Conservation (phyloP, 1,284 basidiomycete species). For the Leccinum fuscescens region DNA sequence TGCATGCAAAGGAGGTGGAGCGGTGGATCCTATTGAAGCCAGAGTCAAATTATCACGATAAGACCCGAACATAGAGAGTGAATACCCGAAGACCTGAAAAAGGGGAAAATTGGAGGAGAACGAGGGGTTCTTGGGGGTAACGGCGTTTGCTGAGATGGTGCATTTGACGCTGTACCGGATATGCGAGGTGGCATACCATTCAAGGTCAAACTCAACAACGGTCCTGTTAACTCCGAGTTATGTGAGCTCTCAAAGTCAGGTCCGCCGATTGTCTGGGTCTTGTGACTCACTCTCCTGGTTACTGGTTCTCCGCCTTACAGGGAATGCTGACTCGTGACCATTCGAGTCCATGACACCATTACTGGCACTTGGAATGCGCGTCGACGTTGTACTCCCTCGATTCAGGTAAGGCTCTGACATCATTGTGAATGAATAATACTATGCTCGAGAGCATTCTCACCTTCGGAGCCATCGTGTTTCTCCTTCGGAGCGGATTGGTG, state of each 20-base stretch:
- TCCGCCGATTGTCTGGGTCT: background rate
- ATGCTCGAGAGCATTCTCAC: background rate
- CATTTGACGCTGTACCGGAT: slow-evolving; percentile 3
- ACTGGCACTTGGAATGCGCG: background rate
- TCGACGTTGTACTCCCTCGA: slow-evolving; percentile 1
- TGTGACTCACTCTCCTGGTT: slow-evolving; percentile 13
- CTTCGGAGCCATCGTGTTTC: background rate
- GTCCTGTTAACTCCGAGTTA: slow-evolving; percentile 4
- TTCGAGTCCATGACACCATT: background rate
- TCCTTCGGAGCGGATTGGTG: background rate
- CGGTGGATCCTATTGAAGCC: background rate
- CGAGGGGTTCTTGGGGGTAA: slow-evolving; percentile 17
- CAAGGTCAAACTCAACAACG: slow-evolving; percentile 18
- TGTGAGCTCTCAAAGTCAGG: background rate
- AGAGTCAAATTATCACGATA: background rate
- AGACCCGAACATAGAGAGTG: background rate
- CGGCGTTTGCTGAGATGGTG: slow-evolving; percentile 17
- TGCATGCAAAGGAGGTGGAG: slow-evolving; percentile 42
- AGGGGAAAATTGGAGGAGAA: slow-evolving; percentile 19
- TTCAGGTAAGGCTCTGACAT: background rate
- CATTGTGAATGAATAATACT: background rate
- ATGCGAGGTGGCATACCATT: slow-evolving; percentile 9
- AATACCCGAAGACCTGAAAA: slow-evolving; percentile 19
- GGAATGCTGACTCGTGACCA: background rate
- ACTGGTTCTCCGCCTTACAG: background rate